Evolutionary conservation across 371 early-diverging fungal genomes (phyloP).

Genomic region (Rhizopus sp.): DNA sequence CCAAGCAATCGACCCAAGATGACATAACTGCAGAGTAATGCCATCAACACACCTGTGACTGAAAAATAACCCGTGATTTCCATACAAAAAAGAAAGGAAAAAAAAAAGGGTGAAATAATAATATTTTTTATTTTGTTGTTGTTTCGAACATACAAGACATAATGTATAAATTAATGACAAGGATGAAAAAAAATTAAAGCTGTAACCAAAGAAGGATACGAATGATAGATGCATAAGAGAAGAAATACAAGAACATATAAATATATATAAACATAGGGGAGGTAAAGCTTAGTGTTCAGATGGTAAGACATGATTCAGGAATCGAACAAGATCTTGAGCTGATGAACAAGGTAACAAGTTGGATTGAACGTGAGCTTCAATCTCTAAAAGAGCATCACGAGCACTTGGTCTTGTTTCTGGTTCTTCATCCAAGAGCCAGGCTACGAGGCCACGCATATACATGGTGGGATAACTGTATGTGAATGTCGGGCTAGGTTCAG

Average conservation of each 20-base stretch:
- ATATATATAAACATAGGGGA: conserved; percentile 1
- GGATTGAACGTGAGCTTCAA: conserved; percentile 45
- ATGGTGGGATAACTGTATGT: conserved; percentile 47
- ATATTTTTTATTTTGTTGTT: no score
- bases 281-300: background rate
- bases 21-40: conserved; percentile 39
- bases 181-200: background rate
- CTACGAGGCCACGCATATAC: conserved; percentile 53
- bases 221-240: background rate
- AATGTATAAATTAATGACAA: no score
- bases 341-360: conserved; percentile 38
- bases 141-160: no score
- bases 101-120: no score
- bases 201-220: background rate
- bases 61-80: conserved; percentile 13
- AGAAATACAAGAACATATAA: background rate
- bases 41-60: conserved; percentile 39
- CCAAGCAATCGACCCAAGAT: conserved; percentile 37
- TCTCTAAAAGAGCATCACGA: conserved; percentile 43
- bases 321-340: conserved; percentile 36
- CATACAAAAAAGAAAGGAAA: no score
- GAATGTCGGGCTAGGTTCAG: conserved; percentile 49
- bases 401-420: conserved; percentile 43
- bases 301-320: conserved; percentile 47
- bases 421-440: conserved; percentile 49